Evolutionary conservation across 495 filamentous ascomycete genomes (phyloP).

Genomic region (Neurospora hispaniola): DNA sequence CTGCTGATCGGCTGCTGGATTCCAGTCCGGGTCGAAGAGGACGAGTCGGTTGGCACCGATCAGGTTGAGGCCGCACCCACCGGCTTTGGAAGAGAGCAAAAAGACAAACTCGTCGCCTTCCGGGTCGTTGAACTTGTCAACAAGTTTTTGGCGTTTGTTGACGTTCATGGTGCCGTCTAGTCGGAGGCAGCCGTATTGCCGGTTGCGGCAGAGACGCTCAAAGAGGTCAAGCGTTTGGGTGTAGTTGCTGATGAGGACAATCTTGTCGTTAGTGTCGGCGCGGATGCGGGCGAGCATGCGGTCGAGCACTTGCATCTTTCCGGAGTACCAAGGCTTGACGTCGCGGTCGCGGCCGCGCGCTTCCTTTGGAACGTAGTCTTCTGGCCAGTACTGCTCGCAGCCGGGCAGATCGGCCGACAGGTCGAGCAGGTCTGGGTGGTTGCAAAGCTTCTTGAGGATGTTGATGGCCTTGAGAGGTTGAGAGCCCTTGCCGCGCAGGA

Average conservation of each 20-base stretch:
- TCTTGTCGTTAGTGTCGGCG: slow-evolving; percentile 96
- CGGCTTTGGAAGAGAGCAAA: slow-evolving; percentile 89
- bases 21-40: slow-evolving; percentile 98
- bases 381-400: slow-evolving; percentile 70
- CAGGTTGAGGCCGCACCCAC: slow-evolving; percentile 92
- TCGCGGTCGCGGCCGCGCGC: slow-evolving; percentile 82
- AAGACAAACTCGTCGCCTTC: slow-evolving; percentile 88
- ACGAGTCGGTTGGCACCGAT: slow-evolving; percentile 96
- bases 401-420: slow-evolving; percentile 79
- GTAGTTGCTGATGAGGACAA: slow-evolving; percentile 97
- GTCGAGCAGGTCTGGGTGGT: slow-evolving; percentile 89
- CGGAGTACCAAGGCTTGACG: slow-evolving; percentile 90
- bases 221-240: slow-evolving; percentile 95
- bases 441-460: slow-evolving; percentile 96
- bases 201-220: slow-evolving; percentile 75
- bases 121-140: slow-evolving; percentile 97
- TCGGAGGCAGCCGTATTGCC: slow-evolving; percentile 74
- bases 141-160: slow-evolving; percentile 90
- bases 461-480: slow-evolving; percentile 95
- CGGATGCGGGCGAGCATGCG: slow-evolving; percentile 97
- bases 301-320: slow-evolving; percentile 97
- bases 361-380: slow-evolving; percentile 84
- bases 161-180: slow-evolving; percentile 97
- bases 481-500: slow-evolving; percentile 88
- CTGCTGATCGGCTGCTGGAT: slow-evolving; percentile 96